Evolutionary conservation across 176 grass and related monocot species (phyloP).

Genomic region (Avena atlantica): DNA sequence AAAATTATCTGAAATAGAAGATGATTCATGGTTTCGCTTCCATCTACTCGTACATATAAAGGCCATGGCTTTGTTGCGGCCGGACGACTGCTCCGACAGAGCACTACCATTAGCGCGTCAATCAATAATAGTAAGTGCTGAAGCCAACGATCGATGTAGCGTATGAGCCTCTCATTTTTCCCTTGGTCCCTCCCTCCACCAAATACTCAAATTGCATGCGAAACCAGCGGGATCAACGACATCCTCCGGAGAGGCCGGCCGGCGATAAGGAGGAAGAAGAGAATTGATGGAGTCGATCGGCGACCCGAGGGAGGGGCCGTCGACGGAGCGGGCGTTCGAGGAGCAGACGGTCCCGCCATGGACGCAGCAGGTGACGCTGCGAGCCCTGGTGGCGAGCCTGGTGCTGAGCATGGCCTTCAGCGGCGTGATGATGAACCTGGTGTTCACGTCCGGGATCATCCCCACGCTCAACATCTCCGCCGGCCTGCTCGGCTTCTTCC

Average conservation of each 20-base stretch:
- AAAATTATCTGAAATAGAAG: no score
- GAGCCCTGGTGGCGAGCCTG: slow-evolving; percentile 66
- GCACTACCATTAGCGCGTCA: background rate
- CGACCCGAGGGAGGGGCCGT: slow-evolving; percentile 61
- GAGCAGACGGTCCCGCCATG: slow-evolving; percentile 48
- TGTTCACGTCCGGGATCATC: slow-evolving; percentile 76
- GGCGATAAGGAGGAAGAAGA: background rate
- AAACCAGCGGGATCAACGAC: background rate
- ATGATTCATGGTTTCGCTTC: no score
- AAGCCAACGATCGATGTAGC: slow-evolving; percentile 19
- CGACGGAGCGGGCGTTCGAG: slow-evolving; percentile 63
- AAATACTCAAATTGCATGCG: slow-evolving; percentile 11
- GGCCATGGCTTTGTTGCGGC: no score
- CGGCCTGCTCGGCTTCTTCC: slow-evolving; percentile 71
- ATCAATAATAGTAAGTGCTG: background rate
- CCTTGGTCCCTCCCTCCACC: background rate
- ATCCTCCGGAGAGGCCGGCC: slow-evolving; percentile 20
- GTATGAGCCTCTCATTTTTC: slow-evolving; percentile 16
- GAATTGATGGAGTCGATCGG: slow-evolving; percentile 52
- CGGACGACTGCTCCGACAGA: background rate
- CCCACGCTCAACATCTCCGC: slow-evolving; percentile 74
- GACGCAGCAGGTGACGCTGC: slow-evolving; percentile 67
- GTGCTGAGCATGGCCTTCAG: slow-evolving; percentile 59
- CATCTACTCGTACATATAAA: no score
- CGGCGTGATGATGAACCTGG: slow-evolving; percentile 78